Conservation (phyloP, 1,139 yeast species). For the Sugiyamaella paludigena region DNA sequence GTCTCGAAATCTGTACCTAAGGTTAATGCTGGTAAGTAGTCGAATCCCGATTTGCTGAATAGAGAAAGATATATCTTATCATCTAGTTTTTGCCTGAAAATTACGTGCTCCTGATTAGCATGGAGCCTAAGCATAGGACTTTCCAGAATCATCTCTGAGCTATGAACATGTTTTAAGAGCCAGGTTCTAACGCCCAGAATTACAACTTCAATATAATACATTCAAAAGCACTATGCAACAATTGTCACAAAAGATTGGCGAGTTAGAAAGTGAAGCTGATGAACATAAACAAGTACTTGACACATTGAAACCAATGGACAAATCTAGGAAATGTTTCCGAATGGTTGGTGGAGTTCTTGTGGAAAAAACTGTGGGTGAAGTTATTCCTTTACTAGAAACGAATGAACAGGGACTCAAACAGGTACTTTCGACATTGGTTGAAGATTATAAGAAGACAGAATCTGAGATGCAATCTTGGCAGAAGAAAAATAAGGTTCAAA, state of each 20-base stretch:
- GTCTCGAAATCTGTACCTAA: conserved; percentile 21
- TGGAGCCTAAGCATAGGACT: too few relatives aligned
- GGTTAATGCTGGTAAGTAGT: conserved; percentile 25
- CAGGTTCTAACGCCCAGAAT: conserved; percentile 29
- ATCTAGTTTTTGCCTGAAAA: too few relatives aligned
- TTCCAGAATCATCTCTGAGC: too few relatives aligned
- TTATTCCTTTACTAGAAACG: conserved; percentile 60
- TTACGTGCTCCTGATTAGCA: too few relatives aligned
- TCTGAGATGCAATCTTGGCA: conserved; percentile 41
- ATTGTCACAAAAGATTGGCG: conserved; percentile 41
- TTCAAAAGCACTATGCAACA: conserved; percentile 40
- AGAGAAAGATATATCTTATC: too few relatives aligned
- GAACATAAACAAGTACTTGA: conserved; percentile 42
- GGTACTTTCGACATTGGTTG: conserved; percentile 37
- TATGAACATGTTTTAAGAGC: too few relatives aligned
- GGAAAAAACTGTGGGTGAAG: conserved; percentile 76
- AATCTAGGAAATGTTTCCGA: conserved; percentile 71
- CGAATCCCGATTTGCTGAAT: neutral
- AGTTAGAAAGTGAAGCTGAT: conserved; percentile 43
- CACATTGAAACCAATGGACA: conserved; percentile 52
- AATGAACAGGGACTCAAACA: conserved; percentile 48
- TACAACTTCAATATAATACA: conserved; percentile 44
- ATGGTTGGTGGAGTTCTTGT: conserved; percentile 94
- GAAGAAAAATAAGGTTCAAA: conserved; percentile 43
- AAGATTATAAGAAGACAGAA: conserved; percentile 40